These are phyloP conservation scores for Boletus semigastroideus DNA, from an alignment of 1,284 basidiomycete species.

Conservation along the genomic window DNA sequence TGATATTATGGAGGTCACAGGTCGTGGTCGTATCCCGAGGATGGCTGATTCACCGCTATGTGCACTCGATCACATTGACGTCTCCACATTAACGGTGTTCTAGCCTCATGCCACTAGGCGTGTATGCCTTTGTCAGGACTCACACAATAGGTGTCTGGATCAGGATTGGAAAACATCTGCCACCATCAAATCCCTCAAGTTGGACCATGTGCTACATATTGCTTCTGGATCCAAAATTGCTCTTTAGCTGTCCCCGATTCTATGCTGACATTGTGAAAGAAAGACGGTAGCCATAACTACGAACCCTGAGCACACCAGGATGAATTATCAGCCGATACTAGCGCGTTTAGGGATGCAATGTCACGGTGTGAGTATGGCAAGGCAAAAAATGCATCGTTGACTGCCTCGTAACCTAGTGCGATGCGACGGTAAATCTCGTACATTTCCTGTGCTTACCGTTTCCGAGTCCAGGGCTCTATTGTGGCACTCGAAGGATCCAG, in stretches of 20 bases:
- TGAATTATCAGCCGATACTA: too few species aligned
- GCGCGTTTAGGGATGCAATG: too few species aligned
- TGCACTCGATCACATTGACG: conserved; percentile 50
- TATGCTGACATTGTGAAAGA: conserved; percentile 42
- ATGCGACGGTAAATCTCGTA: neutral
- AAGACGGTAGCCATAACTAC: conserved; percentile 15
- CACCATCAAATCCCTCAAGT: conserved; percentile 43
- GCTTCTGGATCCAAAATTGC: conserved; percentile 54
- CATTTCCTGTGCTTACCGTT: too few species aligned
- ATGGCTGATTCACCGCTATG: conserved; percentile 38
- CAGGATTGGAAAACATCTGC: conserved; percentile 10
- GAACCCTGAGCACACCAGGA: too few species aligned
- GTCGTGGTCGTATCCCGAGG: conserved; percentile 36
- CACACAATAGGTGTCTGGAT: conserved; percentile 11
- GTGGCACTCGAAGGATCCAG: too few species aligned
- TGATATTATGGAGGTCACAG: conserved; percentile 41
- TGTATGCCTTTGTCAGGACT: conserved; percentile 55
- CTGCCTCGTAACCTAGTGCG: neutral
- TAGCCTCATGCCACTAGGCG: conserved; percentile 50
- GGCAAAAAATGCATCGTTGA: neutral
- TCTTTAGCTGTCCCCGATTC: conserved; percentile 50
- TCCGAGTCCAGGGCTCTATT: too few species aligned
- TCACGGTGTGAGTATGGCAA: neutral
- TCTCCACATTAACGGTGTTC: conserved; percentile 46
- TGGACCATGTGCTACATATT: conserved; percentile 58